phyloP scores from a whole-genome alignment of 192 early-diverging fungal species.

The Coemansia nantahalensis region DNA sequence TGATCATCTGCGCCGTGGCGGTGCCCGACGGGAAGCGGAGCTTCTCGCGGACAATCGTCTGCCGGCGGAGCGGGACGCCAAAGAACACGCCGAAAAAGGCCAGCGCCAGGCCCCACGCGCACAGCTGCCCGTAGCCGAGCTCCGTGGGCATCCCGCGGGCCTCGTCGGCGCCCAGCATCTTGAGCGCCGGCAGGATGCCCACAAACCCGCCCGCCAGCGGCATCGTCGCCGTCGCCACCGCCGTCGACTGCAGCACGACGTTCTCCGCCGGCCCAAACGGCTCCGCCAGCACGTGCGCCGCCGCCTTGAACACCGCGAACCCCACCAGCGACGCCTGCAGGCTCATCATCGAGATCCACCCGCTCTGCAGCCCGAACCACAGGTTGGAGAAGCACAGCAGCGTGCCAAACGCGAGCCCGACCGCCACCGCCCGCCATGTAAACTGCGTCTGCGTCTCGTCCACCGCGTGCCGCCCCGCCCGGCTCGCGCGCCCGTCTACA shows the following conservation, averaged over 20 bases:
- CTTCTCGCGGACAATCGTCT: slow-evolving; percentile 79
- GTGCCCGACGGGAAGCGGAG: slow-evolving; percentile 82
- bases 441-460: slow-evolving; percentile 43
- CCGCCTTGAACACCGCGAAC: slow-evolving; percentile 74
- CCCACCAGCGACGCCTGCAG: slow-evolving; percentile 70
- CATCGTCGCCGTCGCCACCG: slow-evolving; percentile 83
- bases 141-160: slow-evolving; percentile 54
- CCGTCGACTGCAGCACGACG: slow-evolving; percentile 79
- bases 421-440: slow-evolving; percentile 53
- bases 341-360: slow-evolving; percentile 80
- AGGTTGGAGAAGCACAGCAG: slow-evolving; percentile 82
- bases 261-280: slow-evolving; percentile 81
- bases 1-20: slow-evolving; percentile 85
- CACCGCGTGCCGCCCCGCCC: slow-evolving; percentile 23
- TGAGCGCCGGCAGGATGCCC: slow-evolving; percentile 77
- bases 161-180: slow-evolving; percentile 61
- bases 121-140: slow-evolving; percentile 55
- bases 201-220: slow-evolving; percentile 79
- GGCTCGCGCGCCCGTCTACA: slow-evolving; percentile 2
- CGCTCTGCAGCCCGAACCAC: slow-evolving; percentile 84
- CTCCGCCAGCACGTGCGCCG: slow-evolving; percentile 44
- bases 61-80: slow-evolving; percentile 73
- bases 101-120: slow-evolving; percentile 72
- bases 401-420: slow-evolving; percentile 66
- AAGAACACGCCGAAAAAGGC: slow-evolving; percentile 93